Evolutionary conservation across 768 basidiomycete genomes (phyloP).

Genomic region (Ramaria sp.): DNA sequence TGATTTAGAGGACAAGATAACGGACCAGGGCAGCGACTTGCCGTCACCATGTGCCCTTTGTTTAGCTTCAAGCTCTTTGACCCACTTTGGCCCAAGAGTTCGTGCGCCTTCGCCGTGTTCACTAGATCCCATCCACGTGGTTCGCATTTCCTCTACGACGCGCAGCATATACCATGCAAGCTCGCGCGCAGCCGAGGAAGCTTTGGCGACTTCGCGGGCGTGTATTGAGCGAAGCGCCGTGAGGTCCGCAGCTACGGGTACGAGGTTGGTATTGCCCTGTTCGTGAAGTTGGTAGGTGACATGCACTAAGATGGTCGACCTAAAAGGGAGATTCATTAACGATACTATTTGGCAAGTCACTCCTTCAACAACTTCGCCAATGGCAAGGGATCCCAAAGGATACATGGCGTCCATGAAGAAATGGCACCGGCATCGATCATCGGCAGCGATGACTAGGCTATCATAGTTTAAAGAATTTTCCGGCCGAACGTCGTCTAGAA

Average conservation of each 20-base stretch:
- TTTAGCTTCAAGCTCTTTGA: slow-evolving; percentile 50
- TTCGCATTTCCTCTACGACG: slow-evolving; percentile 61
- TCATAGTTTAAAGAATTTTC: slow-evolving; percentile 31
- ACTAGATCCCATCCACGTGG: slow-evolving; percentile 64
- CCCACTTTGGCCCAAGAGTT: slow-evolving; percentile 65
- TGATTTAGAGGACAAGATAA: neutral
- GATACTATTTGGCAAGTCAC: slow-evolving; percentile 17
- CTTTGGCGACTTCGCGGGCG: slow-evolving; percentile 57
- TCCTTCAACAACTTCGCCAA: slow-evolving; percentile 18
- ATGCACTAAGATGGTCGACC: slow-evolving; percentile 41
- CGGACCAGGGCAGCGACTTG: slow-evolving; percentile 23
- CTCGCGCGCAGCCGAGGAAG: slow-evolving; percentile 60
- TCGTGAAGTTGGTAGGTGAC: slow-evolving; percentile 18
- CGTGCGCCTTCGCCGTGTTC: slow-evolving; percentile 50
- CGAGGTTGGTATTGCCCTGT: slow-evolving; percentile 22
- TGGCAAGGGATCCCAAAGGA: slow-evolving; percentile 45
- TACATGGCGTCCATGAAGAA: slow-evolving; percentile 71
- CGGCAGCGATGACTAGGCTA: slow-evolving; percentile 54
- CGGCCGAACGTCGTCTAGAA: slow-evolving; percentile 35
- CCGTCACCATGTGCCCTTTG: slow-evolving; percentile 59
- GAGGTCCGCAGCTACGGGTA: slow-evolving; percentile 39
- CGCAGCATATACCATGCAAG: slow-evolving; percentile 63
- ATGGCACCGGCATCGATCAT: slow-evolving; percentile 46
- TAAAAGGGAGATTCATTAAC: slow-evolving; percentile 36
- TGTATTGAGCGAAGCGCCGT: slow-evolving; percentile 47